Base-by-base conservation (phyloP, 2,329 filamentous ascomycete genomes). In the Trichoderma oligosporum region DNA sequence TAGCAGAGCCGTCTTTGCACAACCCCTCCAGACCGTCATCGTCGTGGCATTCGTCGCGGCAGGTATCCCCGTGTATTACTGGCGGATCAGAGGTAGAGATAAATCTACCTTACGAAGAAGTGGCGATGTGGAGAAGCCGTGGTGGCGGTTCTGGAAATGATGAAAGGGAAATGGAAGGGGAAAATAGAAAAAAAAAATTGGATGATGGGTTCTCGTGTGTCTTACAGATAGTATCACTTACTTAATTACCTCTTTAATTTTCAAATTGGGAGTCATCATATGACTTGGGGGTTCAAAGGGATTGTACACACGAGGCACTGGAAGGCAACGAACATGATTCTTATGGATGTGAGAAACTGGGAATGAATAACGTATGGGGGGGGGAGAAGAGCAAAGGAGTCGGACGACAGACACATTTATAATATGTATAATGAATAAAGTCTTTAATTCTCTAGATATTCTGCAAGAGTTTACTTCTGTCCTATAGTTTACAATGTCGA, bases 11-110 rank as follows among this genome's bases (percentile, higher is more conserved):
- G 85, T 97, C 12, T 94, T 99, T 68, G 88, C 91, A 29, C 87
- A 96, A 73, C 94, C 94, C 4, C 66, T 96, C 51, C 92, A 99
- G 78, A 96, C 93, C 0, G 70, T 96, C 22, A 83, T 93, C 20
- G 94, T 99, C 7, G 77, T 97, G 5, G 86, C 77, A 0, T 99
- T 97, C 67, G 89, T 97, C 59, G 77, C 87, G 4, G 86, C 85
- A 0, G 94, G 94, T 1, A 78, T 97, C 35, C 89, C 91, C 0
- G 83, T 97, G 25, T 99, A 93, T 73, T 96, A 89, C 70, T 96
- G 88, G 84, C 82, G 91, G 63, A 86, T 97, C 45, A 83, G 84
- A 49, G 81, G 86, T 20, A 78, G 84, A 45, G 83, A 87, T 65
- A 71, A 75, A 63, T 70, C 78, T n/a, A 25, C 42, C 6, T 33